Percentiles rank a stretch among this genome's conserved stretches.
These are phyloP conservation scores for Drechslera avenae DNA, from an alignment of 2,329 filamentous ascomycete species.

Conservation along the genomic window DNA sequence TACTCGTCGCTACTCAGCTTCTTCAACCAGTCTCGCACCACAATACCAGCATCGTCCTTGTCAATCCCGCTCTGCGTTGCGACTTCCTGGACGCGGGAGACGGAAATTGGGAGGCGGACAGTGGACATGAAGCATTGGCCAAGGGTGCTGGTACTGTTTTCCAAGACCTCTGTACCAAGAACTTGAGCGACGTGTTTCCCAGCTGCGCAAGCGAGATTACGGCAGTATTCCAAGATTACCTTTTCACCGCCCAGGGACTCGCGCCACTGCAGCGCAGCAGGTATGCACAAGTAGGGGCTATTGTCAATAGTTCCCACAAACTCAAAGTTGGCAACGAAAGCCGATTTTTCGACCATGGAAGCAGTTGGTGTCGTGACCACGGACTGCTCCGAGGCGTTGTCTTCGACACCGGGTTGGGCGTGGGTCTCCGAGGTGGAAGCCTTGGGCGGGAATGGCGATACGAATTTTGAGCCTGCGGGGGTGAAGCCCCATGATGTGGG, in stretches of 20 bases:
- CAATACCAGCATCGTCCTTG: constrained; percentile 23
- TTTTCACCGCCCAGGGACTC: constrained; percentile 74
- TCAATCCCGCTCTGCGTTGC: constrained; percentile 25
- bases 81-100: constrained; percentile 37
- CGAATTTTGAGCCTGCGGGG: constrained; percentile 45
- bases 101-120: constrained; percentile 69
- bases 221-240: constrained; percentile 67
- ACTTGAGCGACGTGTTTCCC: constrained; percentile 64
- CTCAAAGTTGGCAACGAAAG: constrained; percentile 74
- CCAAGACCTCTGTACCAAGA: constrained; percentile 73
- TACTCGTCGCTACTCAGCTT: constrained; percentile 58
- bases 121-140: constrained; percentile 74
- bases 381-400: constrained; percentile 8
- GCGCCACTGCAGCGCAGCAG: constrained; percentile 74
- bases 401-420: background rate
- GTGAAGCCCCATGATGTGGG: constrained; percentile 82
- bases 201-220: constrained; percentile 66
- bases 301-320: constrained; percentile 78
- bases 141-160: constrained; percentile 67
- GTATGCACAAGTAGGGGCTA: constrained; percentile 72
- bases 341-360: constrained; percentile 53
- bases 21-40: constrained; percentile 51
- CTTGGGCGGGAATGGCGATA: constrained; percentile 48
- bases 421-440: constrained; percentile 4
- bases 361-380: constrained; percentile 9